phyloP scores from a whole-genome alignment of 495 filamentous ascomycete genomes.

The Tuber melanosporum region DNA sequence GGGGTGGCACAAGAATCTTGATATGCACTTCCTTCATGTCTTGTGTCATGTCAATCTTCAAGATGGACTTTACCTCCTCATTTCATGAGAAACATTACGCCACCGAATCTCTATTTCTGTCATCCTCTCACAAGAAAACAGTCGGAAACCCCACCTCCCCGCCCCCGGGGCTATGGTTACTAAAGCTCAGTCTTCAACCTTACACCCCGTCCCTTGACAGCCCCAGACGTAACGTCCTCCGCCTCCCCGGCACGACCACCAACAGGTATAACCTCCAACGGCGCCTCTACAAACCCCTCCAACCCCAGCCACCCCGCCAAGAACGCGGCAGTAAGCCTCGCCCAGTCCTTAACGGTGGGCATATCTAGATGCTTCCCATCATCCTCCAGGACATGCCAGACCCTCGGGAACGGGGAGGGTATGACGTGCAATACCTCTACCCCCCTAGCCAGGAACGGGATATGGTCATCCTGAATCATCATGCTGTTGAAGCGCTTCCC shows the following conservation, averaged over 20 bases:
- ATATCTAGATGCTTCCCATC: constrained; percentile 81
- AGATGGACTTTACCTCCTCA: not conserved
- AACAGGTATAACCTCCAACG: constrained; percentile 18
- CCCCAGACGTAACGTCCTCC: not conserved
- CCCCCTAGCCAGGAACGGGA: constrained; percentile 77
- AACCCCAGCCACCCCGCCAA: constrained; percentile 90
- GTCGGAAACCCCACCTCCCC: constrained; percentile 1
- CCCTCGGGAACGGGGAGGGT: constrained; percentile 67
- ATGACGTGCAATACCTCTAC: constrained; percentile 87
- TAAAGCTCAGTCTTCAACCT: constrained; percentile 31
- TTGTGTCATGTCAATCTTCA: not conserved
- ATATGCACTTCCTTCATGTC: not conserved
- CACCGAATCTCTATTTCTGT: not conserved
- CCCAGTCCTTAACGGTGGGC: constrained; percentile 82
- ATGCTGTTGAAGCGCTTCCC: constrained; percentile 47
- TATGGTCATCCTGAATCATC: constrained; percentile 74
- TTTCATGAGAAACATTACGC: not conserved
- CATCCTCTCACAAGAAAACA: not conserved
- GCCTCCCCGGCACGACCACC: constrained; percentile 4
- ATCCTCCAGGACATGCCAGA: constrained; percentile 83
- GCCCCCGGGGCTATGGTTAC: constrained; percentile 25
- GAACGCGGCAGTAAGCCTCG: constrained; percentile 72
- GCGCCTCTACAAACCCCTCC: constrained; percentile 56
- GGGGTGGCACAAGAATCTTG: not conserved
- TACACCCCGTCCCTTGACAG: not conserved